A percentile compares a stretch with the other conserved stretches of the same genome.
phyloP scores from a whole-genome alignment of 345 rosid species.

The Hevea brasiliensis region DNA sequence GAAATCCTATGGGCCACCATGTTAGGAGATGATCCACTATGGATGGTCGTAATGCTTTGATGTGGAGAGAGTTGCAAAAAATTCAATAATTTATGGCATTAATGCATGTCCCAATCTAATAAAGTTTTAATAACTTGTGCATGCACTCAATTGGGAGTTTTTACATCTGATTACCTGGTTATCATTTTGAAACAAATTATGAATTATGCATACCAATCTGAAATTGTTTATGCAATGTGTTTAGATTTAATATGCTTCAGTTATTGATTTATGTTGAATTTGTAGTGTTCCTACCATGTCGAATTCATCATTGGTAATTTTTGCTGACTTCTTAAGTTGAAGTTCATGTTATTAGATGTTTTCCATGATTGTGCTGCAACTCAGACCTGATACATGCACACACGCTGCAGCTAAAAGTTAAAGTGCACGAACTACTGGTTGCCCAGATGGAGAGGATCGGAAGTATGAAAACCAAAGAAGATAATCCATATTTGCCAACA shows the following conservation, averaged over 20 bases:
- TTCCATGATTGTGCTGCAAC: not conserved
- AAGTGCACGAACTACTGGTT: slow-evolving; percentile 51
- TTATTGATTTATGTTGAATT: not conserved
- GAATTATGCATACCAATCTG: not conserved
- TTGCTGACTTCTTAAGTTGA: not conserved
- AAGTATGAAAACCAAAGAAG: slow-evolving; percentile 25
- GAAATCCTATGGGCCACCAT: not conserved
- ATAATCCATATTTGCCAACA: not conserved
- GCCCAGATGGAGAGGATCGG: slow-evolving; percentile 58
- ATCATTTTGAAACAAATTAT: not conserved
- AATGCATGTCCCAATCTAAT: not conserved
- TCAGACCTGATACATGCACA: not conserved
- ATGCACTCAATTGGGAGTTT: not conserved
- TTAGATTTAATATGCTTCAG: not conserved
- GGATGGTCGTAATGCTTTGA: not conserved
- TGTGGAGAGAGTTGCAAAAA: not conserved
- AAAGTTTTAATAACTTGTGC: not conserved
- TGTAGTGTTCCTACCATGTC: not conserved
- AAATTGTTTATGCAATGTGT: not conserved
- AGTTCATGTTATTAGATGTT: not conserved
- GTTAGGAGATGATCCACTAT: not conserved
- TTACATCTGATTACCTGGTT: not conserved
- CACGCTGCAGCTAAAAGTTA: slow-evolving; percentile 53
- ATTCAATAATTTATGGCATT: not conserved
- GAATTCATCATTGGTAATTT: not conserved